Conservation (phyloP, 2,329 filamentous ascomycete genomes). For the Colletotrichum melonis region DNA sequence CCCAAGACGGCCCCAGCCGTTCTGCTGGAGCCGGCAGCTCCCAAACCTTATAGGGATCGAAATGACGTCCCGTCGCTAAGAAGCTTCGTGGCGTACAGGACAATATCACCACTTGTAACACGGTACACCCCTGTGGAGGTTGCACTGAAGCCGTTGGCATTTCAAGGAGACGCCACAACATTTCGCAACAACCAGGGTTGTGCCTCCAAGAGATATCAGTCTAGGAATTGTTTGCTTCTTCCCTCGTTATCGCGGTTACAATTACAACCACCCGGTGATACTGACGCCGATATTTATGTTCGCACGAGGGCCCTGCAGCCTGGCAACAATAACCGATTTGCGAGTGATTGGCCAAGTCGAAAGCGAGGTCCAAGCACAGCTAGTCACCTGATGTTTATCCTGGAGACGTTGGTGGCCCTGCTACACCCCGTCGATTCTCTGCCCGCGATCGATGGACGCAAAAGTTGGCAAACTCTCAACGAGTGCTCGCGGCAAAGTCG, state of each 20-base stretch:
- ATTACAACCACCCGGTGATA: not conserved
- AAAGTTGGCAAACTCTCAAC: no score
- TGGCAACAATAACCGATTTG: not conserved
- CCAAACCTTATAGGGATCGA: not conserved
- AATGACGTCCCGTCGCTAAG: not conserved
- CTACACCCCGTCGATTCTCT: not conserved
- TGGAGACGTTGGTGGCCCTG: not conserved
- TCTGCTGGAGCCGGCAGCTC: not conserved
- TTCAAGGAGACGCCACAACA: not conserved
- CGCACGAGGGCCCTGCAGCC: no score
- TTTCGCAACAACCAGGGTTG: no score
- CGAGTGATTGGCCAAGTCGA: not conserved
- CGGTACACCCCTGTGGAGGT: not conserved
- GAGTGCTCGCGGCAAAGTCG: no score
- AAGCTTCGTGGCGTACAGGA: not conserved
- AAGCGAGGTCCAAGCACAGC: not conserved
- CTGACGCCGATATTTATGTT: not conserved
- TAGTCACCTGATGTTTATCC: not conserved
- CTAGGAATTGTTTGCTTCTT: not conserved
- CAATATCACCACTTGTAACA: constrained; percentile 12
- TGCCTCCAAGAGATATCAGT: not conserved
- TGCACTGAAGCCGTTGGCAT: not conserved
- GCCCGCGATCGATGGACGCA: not conserved
- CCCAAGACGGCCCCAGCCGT: not conserved
- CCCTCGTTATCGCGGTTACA: not conserved